phyloP scores from a whole-genome alignment of 192 early-diverging fungal species.

The Funneliformis geosporum region DNA sequence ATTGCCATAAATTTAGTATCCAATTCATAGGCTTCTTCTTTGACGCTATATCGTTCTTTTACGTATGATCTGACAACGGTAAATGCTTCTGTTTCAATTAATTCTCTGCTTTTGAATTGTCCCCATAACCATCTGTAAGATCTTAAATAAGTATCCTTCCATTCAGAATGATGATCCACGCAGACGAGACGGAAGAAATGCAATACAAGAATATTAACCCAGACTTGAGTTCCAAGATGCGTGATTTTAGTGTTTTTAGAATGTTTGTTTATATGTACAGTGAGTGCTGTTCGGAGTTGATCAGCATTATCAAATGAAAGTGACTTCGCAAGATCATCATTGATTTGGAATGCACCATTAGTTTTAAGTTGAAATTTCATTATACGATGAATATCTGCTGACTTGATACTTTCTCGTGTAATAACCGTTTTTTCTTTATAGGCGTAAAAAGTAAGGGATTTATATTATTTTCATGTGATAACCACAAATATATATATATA shows the following conservation, averaged over 20 bases:
- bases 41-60: constrained; percentile 7
- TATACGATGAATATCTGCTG: background rate
- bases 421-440: background rate
- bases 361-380: background rate
- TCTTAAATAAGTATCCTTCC: background rate
- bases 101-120: constrained; percentile 22
- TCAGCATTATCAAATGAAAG: constrained; percentile 16
- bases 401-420: background rate
- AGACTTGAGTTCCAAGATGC: background rate
- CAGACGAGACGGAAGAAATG: constrained; percentile 23
- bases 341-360: constrained; percentile 2
- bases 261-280: background rate
- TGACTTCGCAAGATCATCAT: constrained; percentile 12
- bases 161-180: constrained; percentile 10
- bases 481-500: background rate
- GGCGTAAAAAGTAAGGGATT: background rate
- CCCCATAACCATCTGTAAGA: constrained; percentile 30
- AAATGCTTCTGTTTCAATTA: constrained; percentile 20
- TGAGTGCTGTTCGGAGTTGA: background rate
- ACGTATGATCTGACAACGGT: background rate
- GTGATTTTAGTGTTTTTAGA: background rate
- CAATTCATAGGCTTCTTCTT: background rate
- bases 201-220: constrained; percentile 8
- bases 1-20: background rate
- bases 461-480: background rate